Base-by-base conservation (phyloP, 2,329 filamentous ascomycete genomes). In the Neonectria neomacrospora region DNA sequence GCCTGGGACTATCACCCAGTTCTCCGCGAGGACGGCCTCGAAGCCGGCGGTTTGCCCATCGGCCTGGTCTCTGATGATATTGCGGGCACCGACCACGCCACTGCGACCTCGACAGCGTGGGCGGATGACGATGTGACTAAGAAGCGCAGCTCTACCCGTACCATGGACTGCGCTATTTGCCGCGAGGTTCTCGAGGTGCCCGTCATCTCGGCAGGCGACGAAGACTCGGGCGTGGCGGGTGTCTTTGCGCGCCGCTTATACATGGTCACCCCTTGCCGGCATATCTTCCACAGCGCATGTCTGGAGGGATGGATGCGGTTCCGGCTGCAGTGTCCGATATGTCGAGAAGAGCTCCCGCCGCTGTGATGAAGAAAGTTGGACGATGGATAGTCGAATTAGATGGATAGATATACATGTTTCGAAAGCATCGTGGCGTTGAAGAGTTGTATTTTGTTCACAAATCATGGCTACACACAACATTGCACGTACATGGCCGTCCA, bases 291-390 rank as follows among this genome's bases (percentile, higher is more conserved):
- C 76, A 96, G 90, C 60, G 83, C 86, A 32, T 99, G 96, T 78
- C 81, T 99, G 70, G 95, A 98, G 80, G 94, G 93, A 41, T 98
- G 96, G 96, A 96, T 99, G 91, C 87, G 92, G 75, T 94, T 96
- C 77, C 83, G 95, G 61, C 79, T 99, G 73, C 93, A 97, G 80
- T 99, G 96, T 80, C 96, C 96, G 1, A 97, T 97, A 69, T 98
- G 96, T 79, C 86, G 96, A 70, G 94, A 97, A 80, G 90, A 91
- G 63, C 78, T 98, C 73, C 95, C 95, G 54, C 93, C 94, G 45
- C 79, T 97, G 75, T 97, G 85, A 81, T 37, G 18, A 56, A 26
- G 22, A 34, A 23, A 48, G 23, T 51, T 45, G 41, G 37, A 54
- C n/a, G 30, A 50, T 34, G 30, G 51, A n/a, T 48, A 7, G 22